Percentiles rank a stretch among this genome's conserved stretches.
Evolutionary conservation across 768 basidiomycete genomes (phyloP).

Genomic region (Mycena capillaripes): DNA sequence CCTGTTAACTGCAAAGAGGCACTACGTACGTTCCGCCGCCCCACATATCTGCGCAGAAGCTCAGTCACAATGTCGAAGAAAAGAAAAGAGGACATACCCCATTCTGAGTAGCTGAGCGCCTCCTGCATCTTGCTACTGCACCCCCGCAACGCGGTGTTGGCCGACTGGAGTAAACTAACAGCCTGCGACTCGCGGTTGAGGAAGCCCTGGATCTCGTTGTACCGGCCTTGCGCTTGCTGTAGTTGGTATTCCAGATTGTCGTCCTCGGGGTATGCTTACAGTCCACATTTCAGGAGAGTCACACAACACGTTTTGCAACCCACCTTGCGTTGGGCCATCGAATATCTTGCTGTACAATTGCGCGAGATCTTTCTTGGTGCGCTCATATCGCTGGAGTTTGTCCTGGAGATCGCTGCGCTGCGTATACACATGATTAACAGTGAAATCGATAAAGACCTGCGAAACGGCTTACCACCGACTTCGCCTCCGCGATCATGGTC

Average conservation of each 20-base stretch:
- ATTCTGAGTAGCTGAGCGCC: constrained; percentile 56
- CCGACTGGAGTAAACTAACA: constrained; percentile 54
- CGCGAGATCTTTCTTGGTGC: constrained; percentile 52
- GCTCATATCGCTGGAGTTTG: constrained; percentile 47
- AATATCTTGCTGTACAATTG: constrained; percentile 57
- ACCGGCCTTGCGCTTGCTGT: constrained; percentile 45
- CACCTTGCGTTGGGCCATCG: constrained; percentile 59
- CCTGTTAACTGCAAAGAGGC: not conserved
- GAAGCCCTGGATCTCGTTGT: constrained; percentile 52
- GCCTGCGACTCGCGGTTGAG: constrained; percentile 58
- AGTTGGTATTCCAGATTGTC: constrained; percentile 58
- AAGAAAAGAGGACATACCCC: constrained; percentile 45
- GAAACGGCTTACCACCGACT: constrained; percentile 48
- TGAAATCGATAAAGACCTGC: not conserved
- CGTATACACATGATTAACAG: not conserved
- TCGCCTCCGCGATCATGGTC: constrained; percentile 52
- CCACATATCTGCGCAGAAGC: constrained; percentile 53
- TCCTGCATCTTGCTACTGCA: constrained; percentile 52
- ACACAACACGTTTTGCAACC: not conserved
- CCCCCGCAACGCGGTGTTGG: constrained; percentile 49
- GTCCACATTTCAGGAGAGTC: not conserved
- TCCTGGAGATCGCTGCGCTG: constrained; percentile 51
- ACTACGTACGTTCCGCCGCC: constrained; percentile 53
- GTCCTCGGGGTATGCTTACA: constrained; percentile 59
- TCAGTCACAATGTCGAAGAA: constrained; percentile 2